Evolutionary conservation across 371 early-diverging fungal species (phyloP), one percentile per base, ranked within the genome.

Genomic region (Rhizopus delemar): DNA sequence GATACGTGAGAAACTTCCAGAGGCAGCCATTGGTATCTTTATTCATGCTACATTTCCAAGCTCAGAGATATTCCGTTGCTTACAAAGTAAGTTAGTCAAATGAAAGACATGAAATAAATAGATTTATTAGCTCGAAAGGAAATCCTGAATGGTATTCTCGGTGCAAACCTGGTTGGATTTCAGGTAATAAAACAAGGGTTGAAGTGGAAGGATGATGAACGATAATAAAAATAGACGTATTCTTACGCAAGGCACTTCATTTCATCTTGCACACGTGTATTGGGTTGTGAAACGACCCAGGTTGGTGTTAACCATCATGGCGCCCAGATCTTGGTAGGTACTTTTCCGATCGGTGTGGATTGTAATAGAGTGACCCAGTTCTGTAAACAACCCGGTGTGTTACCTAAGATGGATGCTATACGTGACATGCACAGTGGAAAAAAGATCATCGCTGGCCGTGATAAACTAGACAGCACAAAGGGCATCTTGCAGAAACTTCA

Each of bases 291-390:
- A 69, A 91, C 93, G 3, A 90, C 95, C 5, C 93, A 83, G 53
- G 84, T 81, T 7, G 95, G 93, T 11, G 88, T 98, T 15, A 89
- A 90, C 53, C 81, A 83, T 58, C 75, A 89, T 57, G 93, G 92
- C 4, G 82, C 83, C 32, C 73, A 81, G 4, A 92, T 95, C 3
- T 79, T 86, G 15, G 90, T 97, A 13, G 92, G 90, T n/a, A 90
- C 93, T 15, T 94, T 97, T 70, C 98, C 99, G 0, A 99, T 99
- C 62, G 99, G 99, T 3, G 95, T 99, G 35, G 98, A 99, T 73
- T 83, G 71, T n/a, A 80, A 78, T 57, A 65, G 80, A 39, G 83
- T 85, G n/a, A 77, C 80, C 45, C 74, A 59, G 43, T 74, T 68
- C 49, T 52, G 63, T 57, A 83, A 74, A 65, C 70, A 80, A 8